phyloP scores from a whole-genome alignment of 2,329 filamentous ascomycete genomes.

The Ceratocystiopsis sp. region DNA sequence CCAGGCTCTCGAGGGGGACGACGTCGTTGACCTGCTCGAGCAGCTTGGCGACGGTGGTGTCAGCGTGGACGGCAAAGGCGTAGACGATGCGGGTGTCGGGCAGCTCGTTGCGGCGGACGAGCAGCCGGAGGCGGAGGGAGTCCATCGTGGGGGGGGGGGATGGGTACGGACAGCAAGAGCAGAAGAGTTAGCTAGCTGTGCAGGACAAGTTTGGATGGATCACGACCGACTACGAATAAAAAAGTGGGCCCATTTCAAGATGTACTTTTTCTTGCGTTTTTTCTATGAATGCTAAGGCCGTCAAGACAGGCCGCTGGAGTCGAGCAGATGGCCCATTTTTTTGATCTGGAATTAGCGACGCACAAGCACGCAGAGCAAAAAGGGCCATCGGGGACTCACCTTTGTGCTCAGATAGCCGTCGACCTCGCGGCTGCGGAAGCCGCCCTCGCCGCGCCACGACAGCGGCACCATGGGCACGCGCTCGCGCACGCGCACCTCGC shows the following conservation, averaged over 20 bases:
- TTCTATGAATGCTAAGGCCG: neutral
- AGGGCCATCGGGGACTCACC: constrained; percentile 31
- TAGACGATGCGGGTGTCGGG: constrained; percentile 59
- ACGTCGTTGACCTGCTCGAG: constrained; percentile 64
- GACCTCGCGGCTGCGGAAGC: constrained; percentile 74
- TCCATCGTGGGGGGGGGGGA: constrained; percentile 11
- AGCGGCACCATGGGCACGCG: constrained; percentile 89
- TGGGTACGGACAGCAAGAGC: neutral
- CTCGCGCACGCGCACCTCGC: constrained; percentile 77
- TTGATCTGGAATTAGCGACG: constrained; percentile 42
- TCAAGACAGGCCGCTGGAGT: constrained; percentile 20
- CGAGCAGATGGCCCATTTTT: constrained; percentile 72
- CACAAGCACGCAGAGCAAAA: neutral
- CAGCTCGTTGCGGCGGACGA: constrained; percentile 55
- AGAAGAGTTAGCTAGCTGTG: neutral
- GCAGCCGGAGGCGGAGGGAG: constrained; percentile 54
- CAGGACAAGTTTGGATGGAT: neutral
- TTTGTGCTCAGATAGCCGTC: constrained; percentile 92
- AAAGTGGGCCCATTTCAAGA: neutral
- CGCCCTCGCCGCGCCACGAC: constrained; percentile 74
- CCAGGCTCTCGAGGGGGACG: constrained; percentile 60
- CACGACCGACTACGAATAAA: no score
- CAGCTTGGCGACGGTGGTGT: constrained; percentile 58
- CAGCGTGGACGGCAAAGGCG: constrained; percentile 38
- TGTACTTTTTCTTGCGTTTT: no score